Evolutionary conservation across 1,284 basidiomycete species (phyloP).

Genomic region (Xanthoconium separans): DNA sequence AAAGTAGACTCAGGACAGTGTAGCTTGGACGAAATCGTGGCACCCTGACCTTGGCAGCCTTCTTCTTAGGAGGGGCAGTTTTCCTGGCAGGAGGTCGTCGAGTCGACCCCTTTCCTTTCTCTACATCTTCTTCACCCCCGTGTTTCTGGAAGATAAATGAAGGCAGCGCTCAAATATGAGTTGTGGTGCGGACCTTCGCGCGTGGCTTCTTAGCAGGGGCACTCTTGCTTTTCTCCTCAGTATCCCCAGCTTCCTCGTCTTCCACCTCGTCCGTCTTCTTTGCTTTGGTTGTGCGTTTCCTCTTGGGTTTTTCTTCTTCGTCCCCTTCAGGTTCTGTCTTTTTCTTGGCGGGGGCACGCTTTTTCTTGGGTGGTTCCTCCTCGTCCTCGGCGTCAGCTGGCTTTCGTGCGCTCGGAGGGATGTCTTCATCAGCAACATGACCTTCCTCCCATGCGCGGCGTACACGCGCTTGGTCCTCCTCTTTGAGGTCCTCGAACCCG

Average conservation of each 20-base stretch:
- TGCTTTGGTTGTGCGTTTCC: constrained; percentile 37
- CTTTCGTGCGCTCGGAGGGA: constrained; percentile 70
- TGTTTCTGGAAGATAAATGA: constrained; percentile 37
- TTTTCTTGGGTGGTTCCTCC: constrained; percentile 39
- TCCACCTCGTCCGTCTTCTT: constrained; percentile 45
- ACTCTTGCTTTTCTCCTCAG: constrained; percentile 43
- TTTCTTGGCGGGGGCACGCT: constrained; percentile 39
- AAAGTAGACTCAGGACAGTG: background rate
- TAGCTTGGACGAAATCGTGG: background rate
- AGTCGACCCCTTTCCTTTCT: constrained; percentile 41
- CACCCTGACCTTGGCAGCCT: constrained; percentile 36
- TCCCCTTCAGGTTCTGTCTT: constrained; percentile 44
- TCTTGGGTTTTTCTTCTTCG: constrained; percentile 39
- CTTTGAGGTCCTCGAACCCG: constrained; percentile 65
- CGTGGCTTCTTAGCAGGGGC: constrained; percentile 38
- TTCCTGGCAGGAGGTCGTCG: constrained; percentile 31
- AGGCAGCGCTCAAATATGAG: constrained; percentile 6
- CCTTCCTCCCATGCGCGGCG: constrained; percentile 70
- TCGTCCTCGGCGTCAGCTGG: constrained; percentile 47
- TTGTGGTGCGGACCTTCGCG: constrained; percentile 35
- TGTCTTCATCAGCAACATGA: constrained; percentile 75
- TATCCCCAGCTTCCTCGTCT: constrained; percentile 36
- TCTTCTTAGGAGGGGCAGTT: constrained; percentile 23
- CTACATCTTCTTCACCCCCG: constrained; percentile 33
- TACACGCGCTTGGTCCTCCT: constrained; percentile 66